These are phyloP conservation scores for Fusarium udum DNA, from an alignment of 2,329 filamentous ascomycete species.

Conservation along the genomic window DNA sequence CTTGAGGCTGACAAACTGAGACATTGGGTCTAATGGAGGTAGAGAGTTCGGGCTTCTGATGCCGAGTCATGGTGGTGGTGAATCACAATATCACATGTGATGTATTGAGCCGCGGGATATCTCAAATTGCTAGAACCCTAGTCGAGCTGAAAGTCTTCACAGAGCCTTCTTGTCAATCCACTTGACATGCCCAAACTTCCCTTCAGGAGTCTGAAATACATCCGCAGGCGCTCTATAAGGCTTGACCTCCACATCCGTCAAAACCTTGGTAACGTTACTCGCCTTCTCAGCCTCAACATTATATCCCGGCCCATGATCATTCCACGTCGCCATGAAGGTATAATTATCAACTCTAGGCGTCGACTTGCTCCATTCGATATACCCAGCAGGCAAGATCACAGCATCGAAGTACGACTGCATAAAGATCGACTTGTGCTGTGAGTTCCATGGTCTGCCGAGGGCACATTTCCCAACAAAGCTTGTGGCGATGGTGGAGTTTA, in stretches of 20 bases:
- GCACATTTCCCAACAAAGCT: slow-evolving; percentile 58
- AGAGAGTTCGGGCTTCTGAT: background rate
- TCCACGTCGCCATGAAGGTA: slow-evolving; percentile 67
- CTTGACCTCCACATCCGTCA: slow-evolving; percentile 49
- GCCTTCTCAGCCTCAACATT: slow-evolving; percentile 56
- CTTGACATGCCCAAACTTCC: slow-evolving; percentile 7
- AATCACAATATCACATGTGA: background rate
- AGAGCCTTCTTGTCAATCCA: slow-evolving; percentile 31
- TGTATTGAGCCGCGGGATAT: background rate
- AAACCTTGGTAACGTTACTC: slow-evolving; percentile 55
- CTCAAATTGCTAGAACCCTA: background rate
- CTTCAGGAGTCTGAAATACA: slow-evolving; percentile 32
- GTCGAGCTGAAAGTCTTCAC: background rate
- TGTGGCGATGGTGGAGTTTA: slow-evolving; percentile 58
- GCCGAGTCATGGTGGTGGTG: background rate
- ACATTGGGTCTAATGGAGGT: background rate
- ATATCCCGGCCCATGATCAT: slow-evolving; percentile 62
- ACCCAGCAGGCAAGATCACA: slow-evolving; percentile 62
- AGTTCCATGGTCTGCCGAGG: slow-evolving; percentile 71
- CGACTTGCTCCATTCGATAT: slow-evolving; percentile 48
- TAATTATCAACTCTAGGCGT: slow-evolving; percentile 46
- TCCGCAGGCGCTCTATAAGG: slow-evolving; percentile 36
- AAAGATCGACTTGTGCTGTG: slow-evolving; percentile 65
- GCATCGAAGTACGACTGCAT: slow-evolving; percentile 64
- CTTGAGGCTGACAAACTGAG: background rate